Evolutionary conservation across 768 basidiomycete species (phyloP).

Genomic region (Lentinula detonsa): DNA sequence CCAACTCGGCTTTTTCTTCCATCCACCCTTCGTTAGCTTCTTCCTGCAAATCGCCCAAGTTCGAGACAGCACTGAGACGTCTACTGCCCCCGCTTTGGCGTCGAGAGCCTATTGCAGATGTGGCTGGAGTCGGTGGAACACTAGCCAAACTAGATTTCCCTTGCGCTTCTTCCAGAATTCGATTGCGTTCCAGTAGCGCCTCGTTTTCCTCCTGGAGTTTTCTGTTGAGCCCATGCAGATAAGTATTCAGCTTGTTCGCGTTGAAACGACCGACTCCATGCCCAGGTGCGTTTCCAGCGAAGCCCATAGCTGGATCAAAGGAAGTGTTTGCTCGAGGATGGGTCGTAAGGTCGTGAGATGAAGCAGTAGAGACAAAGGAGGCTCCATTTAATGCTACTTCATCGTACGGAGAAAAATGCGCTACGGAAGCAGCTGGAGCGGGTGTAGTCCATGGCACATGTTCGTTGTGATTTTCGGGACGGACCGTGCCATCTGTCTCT

Average conservation of each 20-base stretch:
- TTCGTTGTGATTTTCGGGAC: slow-evolving; percentile 15
- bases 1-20: slow-evolving; percentile 47
- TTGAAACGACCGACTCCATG: slow-evolving; percentile 77
- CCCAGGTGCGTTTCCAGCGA: slow-evolving; percentile 54
- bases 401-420: slow-evolving; percentile 36
- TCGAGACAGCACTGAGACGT: slow-evolving; percentile 48
- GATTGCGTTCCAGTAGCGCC: slow-evolving; percentile 47
- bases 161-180: slow-evolving; percentile 47
- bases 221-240: slow-evolving; percentile 80
- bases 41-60: slow-evolving; percentile 58
- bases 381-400: slow-evolving; percentile 41
- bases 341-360: slow-evolving; percentile 83
- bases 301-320: slow-evolving; percentile 79
- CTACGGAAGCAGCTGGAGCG: slow-evolving; percentile 27
- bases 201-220: slow-evolving; percentile 85
- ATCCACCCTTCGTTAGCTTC: slow-evolving; percentile 65
- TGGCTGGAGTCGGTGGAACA: slow-evolving; percentile 18
- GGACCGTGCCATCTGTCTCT: slow-evolving; percentile 13
- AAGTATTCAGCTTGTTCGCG: slow-evolving; percentile 77
- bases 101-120: slow-evolving; percentile 22
- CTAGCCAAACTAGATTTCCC: slow-evolving; percentile 19
- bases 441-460: slow-evolving; percentile 15
- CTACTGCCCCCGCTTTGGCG: slow-evolving; percentile 33
- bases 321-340: slow-evolving; percentile 81
- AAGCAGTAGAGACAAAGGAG: slow-evolving; percentile 77